phyloP scores from a whole-genome alignment of 2,329 filamentous ascomycete genomes.

The Aureobasidium pullulans region DNA sequence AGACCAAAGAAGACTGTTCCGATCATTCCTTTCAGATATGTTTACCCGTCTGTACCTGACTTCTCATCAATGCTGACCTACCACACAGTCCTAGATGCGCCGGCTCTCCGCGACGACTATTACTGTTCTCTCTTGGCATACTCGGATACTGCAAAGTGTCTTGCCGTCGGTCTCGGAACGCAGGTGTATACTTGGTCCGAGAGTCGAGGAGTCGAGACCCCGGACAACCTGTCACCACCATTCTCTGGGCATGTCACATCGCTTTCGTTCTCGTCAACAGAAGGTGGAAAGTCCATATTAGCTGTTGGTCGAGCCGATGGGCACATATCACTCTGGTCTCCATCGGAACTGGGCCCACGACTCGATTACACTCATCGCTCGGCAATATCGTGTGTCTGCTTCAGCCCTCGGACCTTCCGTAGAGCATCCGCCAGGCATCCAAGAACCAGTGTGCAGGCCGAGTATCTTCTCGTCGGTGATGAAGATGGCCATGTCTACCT shows the following conservation, averaged over 20 bases:
- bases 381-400: constrained; percentile 72
- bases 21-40: constrained; percentile 68
- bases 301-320: constrained; percentile 78
- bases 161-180: constrained; percentile 76
- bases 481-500: constrained; percentile 77
- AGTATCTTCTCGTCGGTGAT: constrained; percentile 82
- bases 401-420: constrained; percentile 57
- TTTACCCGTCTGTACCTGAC: constrained; percentile 15
- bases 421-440: constrained; percentile 43
- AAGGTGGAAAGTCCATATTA: constrained; percentile 70
- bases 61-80: constrained; percentile 26
- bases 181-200: constrained; percentile 89
- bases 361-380: constrained; percentile 67
- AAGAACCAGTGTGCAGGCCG: constrained; percentile 53
- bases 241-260: constrained; percentile 60
- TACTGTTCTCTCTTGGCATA: constrained; percentile 92
- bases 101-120: constrained; percentile 84
- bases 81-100: constrained; percentile 75
- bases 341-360: constrained; percentile 60
- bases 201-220: constrained; percentile 54
- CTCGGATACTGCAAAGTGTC: constrained; percentile 61
- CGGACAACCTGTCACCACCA: constrained; percentile 48
- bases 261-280: constrained; percentile 77
- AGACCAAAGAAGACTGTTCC: constrained; percentile 46
- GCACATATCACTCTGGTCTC: constrained; percentile 68